A percentile compares a stretch with the other conserved stretches of the same genome.
Conservation (phyloP, 2,329 filamentous ascomycete genomes). For the Fusarium pseudograminearum region DNA sequence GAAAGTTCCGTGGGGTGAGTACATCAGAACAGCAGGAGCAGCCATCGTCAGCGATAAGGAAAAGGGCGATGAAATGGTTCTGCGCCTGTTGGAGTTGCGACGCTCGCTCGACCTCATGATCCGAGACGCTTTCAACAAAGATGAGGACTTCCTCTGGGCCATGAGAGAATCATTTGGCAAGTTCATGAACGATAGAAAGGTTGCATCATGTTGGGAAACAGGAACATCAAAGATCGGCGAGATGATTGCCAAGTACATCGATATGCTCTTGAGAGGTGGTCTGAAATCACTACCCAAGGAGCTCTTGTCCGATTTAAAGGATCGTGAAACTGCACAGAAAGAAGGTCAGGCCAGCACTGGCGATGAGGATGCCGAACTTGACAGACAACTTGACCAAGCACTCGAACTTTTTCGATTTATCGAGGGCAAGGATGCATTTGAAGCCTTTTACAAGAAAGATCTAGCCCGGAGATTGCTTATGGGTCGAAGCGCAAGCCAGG, state of each 20-base stretch:
- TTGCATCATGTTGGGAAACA: slow-evolving; percentile 77
- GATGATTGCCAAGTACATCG: slow-evolving; percentile 98
- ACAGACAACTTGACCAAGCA: slow-evolving; percentile 90
- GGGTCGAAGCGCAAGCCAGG: slow-evolving; percentile 91
- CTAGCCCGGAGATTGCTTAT: slow-evolving; percentile 89
- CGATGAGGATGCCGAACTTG: slow-evolving; percentile 92
- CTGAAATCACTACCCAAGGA: slow-evolving; percentile 82
- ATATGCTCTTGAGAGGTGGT: slow-evolving; percentile 87
- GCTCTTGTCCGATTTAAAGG: slow-evolving; percentile 71
- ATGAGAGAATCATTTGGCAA: slow-evolving; percentile 87
- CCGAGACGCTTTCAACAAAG: slow-evolving; percentile 78
- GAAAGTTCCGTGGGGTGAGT: slow-evolving; percentile 79
- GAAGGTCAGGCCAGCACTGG: slow-evolving; percentile 74
- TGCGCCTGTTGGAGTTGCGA: slow-evolving; percentile 84
- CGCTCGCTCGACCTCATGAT: slow-evolving; percentile 81
- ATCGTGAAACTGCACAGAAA: slow-evolving; percentile 68
- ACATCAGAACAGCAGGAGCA: slow-evolving; percentile 81
- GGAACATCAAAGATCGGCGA: slow-evolving; percentile 95
- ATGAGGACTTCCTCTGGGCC: slow-evolving; percentile 81
- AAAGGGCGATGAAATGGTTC: slow-evolving; percentile 85
- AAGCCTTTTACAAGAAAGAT: slow-evolving; percentile 99
- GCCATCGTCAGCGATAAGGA: slow-evolving; percentile 83
- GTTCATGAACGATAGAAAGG: slow-evolving; percentile 93
- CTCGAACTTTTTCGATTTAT: slow-evolving; percentile 97
- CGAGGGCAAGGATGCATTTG: slow-evolving; percentile 96